Evolutionary conservation across 768 basidiomycete genomes (phyloP).

Genomic region (Calocybe gangraenosa): DNA sequence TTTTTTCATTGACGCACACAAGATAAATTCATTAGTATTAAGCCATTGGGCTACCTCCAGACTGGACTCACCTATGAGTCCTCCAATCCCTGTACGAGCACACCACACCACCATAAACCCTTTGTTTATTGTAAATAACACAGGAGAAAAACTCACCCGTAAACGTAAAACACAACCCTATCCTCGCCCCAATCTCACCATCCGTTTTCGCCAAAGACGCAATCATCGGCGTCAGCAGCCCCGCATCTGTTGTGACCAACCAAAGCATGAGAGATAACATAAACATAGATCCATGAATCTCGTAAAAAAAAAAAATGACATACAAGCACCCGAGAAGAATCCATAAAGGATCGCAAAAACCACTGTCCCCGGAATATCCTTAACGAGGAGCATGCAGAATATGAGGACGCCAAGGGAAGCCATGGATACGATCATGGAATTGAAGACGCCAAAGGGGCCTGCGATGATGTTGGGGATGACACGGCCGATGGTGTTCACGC

Average conservation of each 20-base stretch:
- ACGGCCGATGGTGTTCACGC: conserved; percentile 36
- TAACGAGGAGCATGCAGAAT: conserved; percentile 32
- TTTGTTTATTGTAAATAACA: too few species aligned
- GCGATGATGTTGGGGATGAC: conserved; percentile 31
- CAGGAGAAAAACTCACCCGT: background rate
- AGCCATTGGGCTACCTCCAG: too few species aligned
- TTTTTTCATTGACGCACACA: too few species aligned
- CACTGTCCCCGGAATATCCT: conserved; percentile 23
- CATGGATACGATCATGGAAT: conserved; percentile 27
- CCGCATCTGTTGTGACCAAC: conserved; percentile 27
- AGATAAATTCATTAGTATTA: too few species aligned
- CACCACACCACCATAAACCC: background rate
- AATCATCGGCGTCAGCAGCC: conserved; percentile 40
- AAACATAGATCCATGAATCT: too few species aligned
- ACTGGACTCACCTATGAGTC: conserved; percentile 16
- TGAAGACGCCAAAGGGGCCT: conserved; percentile 23
- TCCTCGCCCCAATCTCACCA: conserved; percentile 49
- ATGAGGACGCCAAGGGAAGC: conserved; percentile 26
- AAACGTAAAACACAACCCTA: conserved; percentile 45
- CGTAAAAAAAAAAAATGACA: conserved; percentile 17
- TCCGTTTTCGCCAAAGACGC: conserved; percentile 37
- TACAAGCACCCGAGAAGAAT: conserved; percentile 36
- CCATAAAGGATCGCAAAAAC: conserved; percentile 35
- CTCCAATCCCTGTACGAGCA: conserved; percentile 15
- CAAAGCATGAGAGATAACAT: too few species aligned